A percentile compares a stretch with the other conserved stretches of the same genome.
These are phyloP conservation scores for Parathielavia hyrcaniae DNA, from an alignment of 495 filamentous ascomycete species.

Conservation along the genomic window DNA sequence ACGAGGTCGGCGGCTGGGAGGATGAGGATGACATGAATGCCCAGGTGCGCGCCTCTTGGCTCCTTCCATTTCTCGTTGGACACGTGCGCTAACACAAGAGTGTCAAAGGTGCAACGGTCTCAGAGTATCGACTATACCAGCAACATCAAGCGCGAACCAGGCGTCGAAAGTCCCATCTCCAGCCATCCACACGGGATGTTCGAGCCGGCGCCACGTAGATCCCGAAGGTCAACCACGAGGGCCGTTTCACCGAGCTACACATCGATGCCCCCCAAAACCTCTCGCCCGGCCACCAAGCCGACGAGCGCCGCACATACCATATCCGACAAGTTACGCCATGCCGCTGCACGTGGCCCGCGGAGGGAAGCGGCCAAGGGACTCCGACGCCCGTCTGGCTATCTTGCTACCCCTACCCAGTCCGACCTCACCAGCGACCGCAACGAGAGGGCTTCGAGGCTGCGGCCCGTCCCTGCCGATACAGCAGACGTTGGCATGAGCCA, in stretches of 20 bases:
- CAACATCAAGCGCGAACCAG: conserved; percentile 32
- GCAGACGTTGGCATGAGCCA: conserved; percentile 41
- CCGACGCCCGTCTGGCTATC: conserved; percentile 30
- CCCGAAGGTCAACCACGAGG: conserved; percentile 24
- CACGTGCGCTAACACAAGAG: conserved; percentile 11
- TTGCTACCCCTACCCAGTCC: conserved; percentile 46
- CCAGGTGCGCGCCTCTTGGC: conserved; percentile 11
- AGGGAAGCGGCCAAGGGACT: conserved; percentile 25
- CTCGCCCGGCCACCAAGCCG: conserved; percentile 27
- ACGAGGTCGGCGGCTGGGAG: conserved; percentile 54
- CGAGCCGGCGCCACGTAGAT: conserved; percentile 23
- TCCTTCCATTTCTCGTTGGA: neutral
- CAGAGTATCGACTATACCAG: conserved; percentile 31
- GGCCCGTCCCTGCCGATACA: conserved; percentile 33
- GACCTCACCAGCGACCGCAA: conserved; percentile 27
- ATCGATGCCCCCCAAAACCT: conserved; percentile 24
- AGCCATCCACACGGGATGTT: conserved; percentile 22
- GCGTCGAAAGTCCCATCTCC: conserved; percentile 29
- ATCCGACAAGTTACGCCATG: conserved; percentile 39
- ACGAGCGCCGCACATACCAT: conserved; percentile 16
- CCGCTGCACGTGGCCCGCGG: conserved; percentile 27
- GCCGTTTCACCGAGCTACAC: conserved; percentile 35
- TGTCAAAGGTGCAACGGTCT: conserved; percentile 30
- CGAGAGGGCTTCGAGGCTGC: conserved; percentile 31
- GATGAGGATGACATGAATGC: conserved; percentile 53